Base-by-base conservation (phyloP, 176 grass and related monocot genomes). In the Bolboschoenus planiculmis region DNA sequence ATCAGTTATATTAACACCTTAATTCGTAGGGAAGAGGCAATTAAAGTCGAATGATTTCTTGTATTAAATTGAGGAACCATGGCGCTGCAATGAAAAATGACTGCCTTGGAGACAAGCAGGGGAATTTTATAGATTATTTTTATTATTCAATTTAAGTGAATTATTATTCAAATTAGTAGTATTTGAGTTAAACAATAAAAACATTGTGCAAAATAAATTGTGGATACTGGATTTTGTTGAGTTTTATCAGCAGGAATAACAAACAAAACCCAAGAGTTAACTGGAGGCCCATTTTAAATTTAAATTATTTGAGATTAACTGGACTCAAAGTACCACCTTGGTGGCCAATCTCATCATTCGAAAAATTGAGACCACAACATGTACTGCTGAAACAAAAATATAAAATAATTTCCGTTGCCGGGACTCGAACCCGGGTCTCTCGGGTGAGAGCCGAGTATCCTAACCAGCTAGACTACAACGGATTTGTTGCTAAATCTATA, bases 391-490 rank as follows among this genome's bases (percentile, higher is more conserved):
- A n/a, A n/a, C n/a, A 0, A 40, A 43, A 23, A 21, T 20, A 23
- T 3, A 42, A 42, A 71, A 67, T 72, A 43, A 2, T 0, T 90
- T 88, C 86, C 84, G 84, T 91, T 91, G 91, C 84, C 82, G 82
- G 86, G 88, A 94, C 82, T 93, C 63, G 91, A 91, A 94, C 89
- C 91, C 87, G 87, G 85, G 84, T 93, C 88, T 88, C 84, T 90
- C 84, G 88, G 84, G 91, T 93, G 88, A 93, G 91, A 93, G 91
- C 88, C 88, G 88, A 93, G 86, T 91, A 93, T 94, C 89, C 89
- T 91, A 84, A 89, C 92, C 92, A 91, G 47, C 89, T 94, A 94
- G 89, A 94, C 87, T 91, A 94, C 87, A 91, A 89, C 89, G 87
- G 87, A 90, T 43, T 70, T 10, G 11, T 37, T 59, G 56, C 4